A percentile compares a stretch with the other conserved stretches of the same genome.
These are phyloP conservation scores for Nelumbo lutea DNA, from an alignment of 164 flowering plant species.

Conservation along the genomic window DNA sequence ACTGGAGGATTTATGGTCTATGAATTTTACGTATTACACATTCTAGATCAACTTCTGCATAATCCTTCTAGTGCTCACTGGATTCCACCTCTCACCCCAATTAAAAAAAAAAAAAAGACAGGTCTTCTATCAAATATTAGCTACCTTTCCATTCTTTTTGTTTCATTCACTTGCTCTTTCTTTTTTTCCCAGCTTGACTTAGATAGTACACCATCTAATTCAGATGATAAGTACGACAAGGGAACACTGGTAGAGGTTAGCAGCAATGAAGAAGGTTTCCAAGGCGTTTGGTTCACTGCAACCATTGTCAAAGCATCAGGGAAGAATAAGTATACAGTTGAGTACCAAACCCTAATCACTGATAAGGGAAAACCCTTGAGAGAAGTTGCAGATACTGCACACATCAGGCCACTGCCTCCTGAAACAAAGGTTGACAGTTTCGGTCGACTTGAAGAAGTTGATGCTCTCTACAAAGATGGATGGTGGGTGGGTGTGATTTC, in stretches of 20 bases:
- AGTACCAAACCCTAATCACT: constrained; percentile 51
- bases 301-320: constrained; percentile 35
- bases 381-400: constrained; percentile 48
- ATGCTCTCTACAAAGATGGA: constrained; percentile 73
- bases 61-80: background rate
- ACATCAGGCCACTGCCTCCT: constrained; percentile 72
- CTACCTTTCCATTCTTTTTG: background rate
- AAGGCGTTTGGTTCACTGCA: constrained; percentile 75
- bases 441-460: constrained; percentile 53
- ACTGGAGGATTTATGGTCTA: too few species aligned
- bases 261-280: constrained; percentile 78
- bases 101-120: background rate
- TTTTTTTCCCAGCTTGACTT: background rate
- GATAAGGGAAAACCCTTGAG: constrained; percentile 54
- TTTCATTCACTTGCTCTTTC: constrained; percentile 1
- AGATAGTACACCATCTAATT: constrained; percentile 9
- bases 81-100: background rate
- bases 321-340: constrained; percentile 41
- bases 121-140: background rate
- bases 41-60: too few species aligned
- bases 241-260: constrained; percentile 67
- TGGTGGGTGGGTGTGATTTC: constrained; percentile 89
- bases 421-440: constrained; percentile 28
- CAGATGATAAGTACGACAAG: constrained; percentile 19
- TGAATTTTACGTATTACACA: too few species aligned